Evolutionary conservation across 345 rosid species (phyloP).

Genomic region (Arabis alpina): DNA sequence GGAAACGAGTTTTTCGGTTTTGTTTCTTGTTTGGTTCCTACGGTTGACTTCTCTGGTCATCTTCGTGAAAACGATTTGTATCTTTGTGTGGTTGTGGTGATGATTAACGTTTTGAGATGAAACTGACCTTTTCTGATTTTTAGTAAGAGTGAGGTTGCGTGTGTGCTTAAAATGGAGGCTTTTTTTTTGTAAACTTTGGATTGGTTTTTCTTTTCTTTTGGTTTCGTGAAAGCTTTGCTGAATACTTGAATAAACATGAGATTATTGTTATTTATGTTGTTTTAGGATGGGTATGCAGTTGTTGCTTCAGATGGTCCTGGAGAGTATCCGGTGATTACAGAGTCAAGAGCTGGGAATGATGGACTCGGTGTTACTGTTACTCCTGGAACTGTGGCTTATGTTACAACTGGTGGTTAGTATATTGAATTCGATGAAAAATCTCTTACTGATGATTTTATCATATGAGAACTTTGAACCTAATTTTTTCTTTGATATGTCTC

Average conservation of each 20-base stretch:
- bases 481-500: constrained; percentile 15
- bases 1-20: background rate
- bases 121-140: background rate
- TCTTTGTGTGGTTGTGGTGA: background rate
- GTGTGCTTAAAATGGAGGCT: background rate
- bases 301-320: constrained; percentile 96
- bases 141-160: constrained; percentile 4
- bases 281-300: constrained; percentile 95
- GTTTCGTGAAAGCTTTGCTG: too few relatives aligned
- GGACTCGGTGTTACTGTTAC: constrained; percentile 77
- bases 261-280: constrained; percentile 1
- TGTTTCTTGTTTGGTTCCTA: background rate
- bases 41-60: background rate
- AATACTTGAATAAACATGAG: background rate
- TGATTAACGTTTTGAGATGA: constrained; percentile 4
- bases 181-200: background rate
- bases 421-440: background rate
- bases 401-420: constrained; percentile 89
- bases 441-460: background rate
- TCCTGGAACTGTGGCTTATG: constrained; percentile 96
- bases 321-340: constrained; percentile 80
- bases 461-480: background rate
- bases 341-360: constrained; percentile 97
- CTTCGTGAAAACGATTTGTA: constrained; percentile 1
- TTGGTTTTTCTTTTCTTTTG: background rate